A percentile compares a stretch with the other conserved stretches of the same genome.
These are phyloP conservation scores for Ogataea methanolica DNA, from an alignment of 805 yeast genomes.

Conservation along the genomic window DNA sequence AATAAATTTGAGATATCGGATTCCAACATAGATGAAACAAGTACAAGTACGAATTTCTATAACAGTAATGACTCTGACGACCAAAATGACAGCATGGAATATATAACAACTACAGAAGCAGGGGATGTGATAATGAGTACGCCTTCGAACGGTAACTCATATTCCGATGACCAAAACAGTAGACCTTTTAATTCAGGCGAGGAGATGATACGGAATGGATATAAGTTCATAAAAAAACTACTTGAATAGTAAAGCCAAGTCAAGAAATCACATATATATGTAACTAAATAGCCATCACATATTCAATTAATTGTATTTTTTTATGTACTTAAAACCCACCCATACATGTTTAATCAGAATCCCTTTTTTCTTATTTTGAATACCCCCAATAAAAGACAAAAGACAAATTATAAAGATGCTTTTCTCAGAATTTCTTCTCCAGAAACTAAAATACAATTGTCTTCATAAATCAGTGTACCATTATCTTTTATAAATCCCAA, in stretches of 20 bases:
- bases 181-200: conserved; percentile 22
- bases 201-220: conserved; percentile 30
- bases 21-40: neutral
- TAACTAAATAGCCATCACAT: neutral
- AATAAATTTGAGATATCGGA: conserved; percentile 13
- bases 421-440: conserved; percentile 46
- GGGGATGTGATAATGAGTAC: conserved; percentile 20
- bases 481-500: conserved; percentile 26
- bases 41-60: conserved; percentile 1
- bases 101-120: conserved; percentile 22
- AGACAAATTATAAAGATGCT: conserved; percentile 1
- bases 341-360: neutral
- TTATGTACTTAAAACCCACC: neutral
- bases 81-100: conserved; percentile 23
- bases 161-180: conserved; percentile 4
- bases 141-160: neutral
- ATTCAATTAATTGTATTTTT: too few species aligned
- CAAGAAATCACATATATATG: neutral
- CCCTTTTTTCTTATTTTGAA: too few species aligned
- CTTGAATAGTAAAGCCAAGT: conserved; percentile 12
- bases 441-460: conserved; percentile 65
- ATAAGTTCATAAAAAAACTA: conserved; percentile 36
- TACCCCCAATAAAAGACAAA: neutral
- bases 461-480: conserved; percentile 38
- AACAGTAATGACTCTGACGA: conserved; percentile 9